phyloP scores from a whole-genome alignment of 106 monocot species.

The Triglochin maritima region DNA sequence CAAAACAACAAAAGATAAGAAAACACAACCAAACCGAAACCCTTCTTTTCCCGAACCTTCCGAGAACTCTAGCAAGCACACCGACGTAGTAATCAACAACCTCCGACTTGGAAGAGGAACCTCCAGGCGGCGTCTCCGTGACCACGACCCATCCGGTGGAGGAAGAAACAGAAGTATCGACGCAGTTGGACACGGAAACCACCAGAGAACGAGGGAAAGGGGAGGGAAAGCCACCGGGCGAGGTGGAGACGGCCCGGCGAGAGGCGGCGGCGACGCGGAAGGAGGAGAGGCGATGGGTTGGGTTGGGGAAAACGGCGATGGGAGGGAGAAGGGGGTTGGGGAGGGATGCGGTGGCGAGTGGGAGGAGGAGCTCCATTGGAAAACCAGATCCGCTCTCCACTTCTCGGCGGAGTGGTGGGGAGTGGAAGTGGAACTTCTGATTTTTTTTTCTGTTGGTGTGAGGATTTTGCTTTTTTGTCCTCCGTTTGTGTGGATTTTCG shows the following conservation, averaged over 20 bases:
- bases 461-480: no score
- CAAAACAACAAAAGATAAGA: background rate
- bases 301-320: background rate
- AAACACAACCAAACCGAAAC: background rate
- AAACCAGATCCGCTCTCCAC: background rate
- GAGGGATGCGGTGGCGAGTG: background rate
- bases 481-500: no score
- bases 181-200: background rate
- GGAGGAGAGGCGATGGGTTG: background rate
- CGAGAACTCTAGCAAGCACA: slow-evolving; percentile 51
- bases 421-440: background rate
- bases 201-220: background rate
- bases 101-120: slow-evolving; percentile 31
- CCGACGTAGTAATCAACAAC: slow-evolving; percentile 54
- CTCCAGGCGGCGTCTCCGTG: slow-evolving; percentile 26
- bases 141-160: slow-evolving; percentile 34
- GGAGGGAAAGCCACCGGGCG: background rate
- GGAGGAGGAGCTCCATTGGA: background rate
- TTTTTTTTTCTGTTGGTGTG: no score
- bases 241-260: background rate
- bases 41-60: slow-evolving; percentile 16
- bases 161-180: background rate
- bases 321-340: background rate
- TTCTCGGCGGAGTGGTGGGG: background rate
- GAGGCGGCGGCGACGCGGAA: background rate